Evolutionary conservation across 2,329 filamentous ascomycete species (phyloP), one percentile per base, ranked within the genome.

Genomic region (Aureobasidium sp.): DNA sequence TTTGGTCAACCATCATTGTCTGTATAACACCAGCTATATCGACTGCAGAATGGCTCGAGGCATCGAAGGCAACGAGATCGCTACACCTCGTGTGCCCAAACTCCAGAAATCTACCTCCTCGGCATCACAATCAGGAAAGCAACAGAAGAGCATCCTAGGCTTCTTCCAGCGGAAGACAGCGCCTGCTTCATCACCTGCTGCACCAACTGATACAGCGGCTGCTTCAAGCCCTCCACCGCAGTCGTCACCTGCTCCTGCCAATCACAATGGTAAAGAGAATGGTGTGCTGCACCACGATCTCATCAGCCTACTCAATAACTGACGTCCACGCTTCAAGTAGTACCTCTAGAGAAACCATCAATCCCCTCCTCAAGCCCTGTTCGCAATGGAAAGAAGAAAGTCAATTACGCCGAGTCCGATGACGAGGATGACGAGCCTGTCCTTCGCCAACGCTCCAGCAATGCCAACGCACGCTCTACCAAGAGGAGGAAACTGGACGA

Each of bases 401-500:
- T 94, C 67, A 94, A 83, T 72, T 97, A 97, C 73, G 87, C 88
- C 66, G 92, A 97, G 70, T 92, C 90, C 1, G 90, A 90, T 48
- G 88, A 90, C 50, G 88, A 91, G 63, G 82, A 83, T 59, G 88
- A 90, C 13, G 88, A 91, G 55, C 85, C 87, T 48, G 84, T 89
- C 0, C 88, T 92, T 70, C 77, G 77, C 57, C 81, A 83, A 8
- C 75, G 77, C n/a, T 76, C 79, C 44, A 76, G 74, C 46, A 77
- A 74, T 51, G 72, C 73, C 12, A 74, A 74, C 47, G 73, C 76
- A 36, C 76, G 79, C 61, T 71, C 77, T 63, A 71, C 77, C 0
- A 88, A 89, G 65, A 77, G 84, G 50, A 80, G 83, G 64, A 83
- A 85, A 36, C 79, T 89, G 17, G 81, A 88, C 32, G 81, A 84